Percentiles rank a stretch among this genome's conserved stretches.
phyloP scores from a whole-genome alignment of 2,329 filamentous ascomycete genomes.

The Phaeosphaeria sp. region DNA sequence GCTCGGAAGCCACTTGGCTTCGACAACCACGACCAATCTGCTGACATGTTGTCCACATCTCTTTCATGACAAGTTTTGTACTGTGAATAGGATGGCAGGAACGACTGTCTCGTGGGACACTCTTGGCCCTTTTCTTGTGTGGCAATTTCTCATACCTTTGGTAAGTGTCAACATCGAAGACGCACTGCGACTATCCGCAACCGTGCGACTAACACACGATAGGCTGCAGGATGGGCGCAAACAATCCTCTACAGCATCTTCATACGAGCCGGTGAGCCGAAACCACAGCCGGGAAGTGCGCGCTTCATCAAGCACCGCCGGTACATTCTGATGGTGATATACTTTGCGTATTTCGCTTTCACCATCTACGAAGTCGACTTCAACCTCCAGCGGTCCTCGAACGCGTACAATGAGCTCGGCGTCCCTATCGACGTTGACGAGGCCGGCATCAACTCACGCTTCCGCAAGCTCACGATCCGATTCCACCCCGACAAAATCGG shows the following conservation, averaged over 20 bases:
- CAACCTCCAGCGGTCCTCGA: constrained; percentile 71
- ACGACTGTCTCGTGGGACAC: constrained; percentile 39
- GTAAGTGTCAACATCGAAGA: constrained; percentile 18
- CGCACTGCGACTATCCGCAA: too few relatives aligned
- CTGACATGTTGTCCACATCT: background rate
- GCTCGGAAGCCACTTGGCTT: constrained; percentile 15
- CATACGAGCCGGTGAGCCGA: constrained; percentile 86
- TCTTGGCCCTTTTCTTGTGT: constrained; percentile 39
- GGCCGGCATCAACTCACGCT: constrained; percentile 79
- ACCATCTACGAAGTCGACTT: constrained; percentile 92
- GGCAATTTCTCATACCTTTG: constrained; percentile 45
- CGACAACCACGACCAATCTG: background rate
- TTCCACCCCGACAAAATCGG: constrained; percentile 84
- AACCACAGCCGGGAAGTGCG: constrained; percentile 71
- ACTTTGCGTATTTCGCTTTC: constrained; percentile 84
- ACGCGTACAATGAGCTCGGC: constrained; percentile 81
- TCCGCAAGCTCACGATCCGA: constrained; percentile 69
- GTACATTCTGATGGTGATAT: constrained; percentile 81
- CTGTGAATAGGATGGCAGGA: constrained; percentile 25
- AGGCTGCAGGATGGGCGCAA: constrained; percentile 61
- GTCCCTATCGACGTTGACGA: constrained; percentile 74
- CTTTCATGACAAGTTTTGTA: background rate
- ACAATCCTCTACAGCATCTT: constrained; percentile 84
- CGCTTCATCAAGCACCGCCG: constrained; percentile 77
- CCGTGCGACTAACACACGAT: constrained; percentile 18